These are phyloP conservation scores for Coccomyxa sp. DNA, from an alignment of 139 green algal genomes.

Conservation along the genomic window DNA sequence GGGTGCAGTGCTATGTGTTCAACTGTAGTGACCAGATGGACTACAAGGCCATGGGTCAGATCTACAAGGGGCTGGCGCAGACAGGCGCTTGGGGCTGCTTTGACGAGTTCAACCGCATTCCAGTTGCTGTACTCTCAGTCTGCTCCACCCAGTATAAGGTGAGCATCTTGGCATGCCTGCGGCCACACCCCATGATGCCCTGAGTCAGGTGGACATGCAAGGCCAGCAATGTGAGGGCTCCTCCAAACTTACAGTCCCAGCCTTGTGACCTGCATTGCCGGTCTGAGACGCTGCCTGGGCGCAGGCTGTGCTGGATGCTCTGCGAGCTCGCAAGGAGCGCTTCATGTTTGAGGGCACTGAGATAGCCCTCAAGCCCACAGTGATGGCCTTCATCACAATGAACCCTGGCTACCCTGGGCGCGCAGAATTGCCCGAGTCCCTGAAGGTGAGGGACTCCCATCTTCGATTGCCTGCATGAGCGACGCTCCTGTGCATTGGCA, in stretches of 20 bases:
- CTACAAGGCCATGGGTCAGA: constrained; percentile 96
- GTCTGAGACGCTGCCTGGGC: too few species aligned
- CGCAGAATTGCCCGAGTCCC: constrained; percentile 96
- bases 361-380: constrained; percentile 79
- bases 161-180: too few species aligned
- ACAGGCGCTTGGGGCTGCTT: constrained; percentile 94
- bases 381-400: constrained; percentile 99
- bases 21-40: constrained; percentile 98
- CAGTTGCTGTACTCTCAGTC: constrained; percentile 93
- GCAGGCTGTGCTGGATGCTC: constrained; percentile 85
- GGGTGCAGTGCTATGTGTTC: constrained; percentile 98
- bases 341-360: constrained; percentile 92
- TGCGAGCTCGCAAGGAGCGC: constrained; percentile 83
- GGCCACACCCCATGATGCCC: too few species aligned
- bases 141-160: constrained; percentile 96
- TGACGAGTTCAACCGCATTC: constrained; percentile 99
- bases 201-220: too few species aligned
- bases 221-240: too few species aligned
- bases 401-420: constrained; percentile 90
- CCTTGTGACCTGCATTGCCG: too few species aligned
- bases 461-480: too few species aligned
- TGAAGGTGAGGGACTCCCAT: too few species aligned
- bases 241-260: too few species aligned
- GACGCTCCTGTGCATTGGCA: too few species aligned
- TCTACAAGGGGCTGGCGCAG: constrained; percentile 96